Evolutionary conservation across 106 monocot genomes (phyloP).

Genomic region (Allium sativum): DNA sequence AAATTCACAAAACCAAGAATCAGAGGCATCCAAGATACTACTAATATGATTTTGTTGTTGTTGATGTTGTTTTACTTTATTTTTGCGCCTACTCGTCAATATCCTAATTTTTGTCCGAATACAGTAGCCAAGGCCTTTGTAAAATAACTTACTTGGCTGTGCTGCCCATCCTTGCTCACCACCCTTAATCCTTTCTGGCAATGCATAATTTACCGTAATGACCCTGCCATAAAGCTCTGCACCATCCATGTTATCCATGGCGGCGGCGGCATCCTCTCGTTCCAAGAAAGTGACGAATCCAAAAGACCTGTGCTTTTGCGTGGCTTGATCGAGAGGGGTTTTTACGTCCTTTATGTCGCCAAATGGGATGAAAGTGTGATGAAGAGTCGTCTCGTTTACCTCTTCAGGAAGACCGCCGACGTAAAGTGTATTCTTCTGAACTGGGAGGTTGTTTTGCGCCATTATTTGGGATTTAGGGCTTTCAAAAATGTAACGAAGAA

Average conservation of each 20-base stretch:
- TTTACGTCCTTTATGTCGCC: slow-evolving; percentile 99
- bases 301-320: slow-evolving; percentile 97
- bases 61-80: too few species aligned
- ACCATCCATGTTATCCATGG: slow-evolving; percentile 99
- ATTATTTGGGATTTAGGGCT: background rate
- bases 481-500: background rate
- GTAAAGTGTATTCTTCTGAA: slow-evolving; percentile 94
- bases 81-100: too few species aligned
- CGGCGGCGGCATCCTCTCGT: slow-evolving; percentile 86
- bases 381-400: slow-evolving; percentile 85
- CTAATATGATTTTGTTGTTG: too few species aligned
- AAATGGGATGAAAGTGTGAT: slow-evolving; percentile 92
- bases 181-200: slow-evolving; percentile 92
- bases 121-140: background rate
- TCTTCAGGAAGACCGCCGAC: slow-evolving; percentile 91
- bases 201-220: slow-evolving; percentile 81
- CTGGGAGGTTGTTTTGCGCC: slow-evolving; percentile 4
- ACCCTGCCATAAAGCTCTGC: slow-evolving; percentile 82
- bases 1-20: too few species aligned
- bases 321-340: slow-evolving; percentile 96
- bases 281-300: slow-evolving; percentile 98
- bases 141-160: slow-evolving; percentile 46
- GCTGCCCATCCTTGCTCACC: slow-evolving; percentile 97
- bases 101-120: too few species aligned
- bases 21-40: too few species aligned